Base-by-base conservation (phyloP, 352 stramenopile species). In the Globisporangium uncinulatum region DNA sequence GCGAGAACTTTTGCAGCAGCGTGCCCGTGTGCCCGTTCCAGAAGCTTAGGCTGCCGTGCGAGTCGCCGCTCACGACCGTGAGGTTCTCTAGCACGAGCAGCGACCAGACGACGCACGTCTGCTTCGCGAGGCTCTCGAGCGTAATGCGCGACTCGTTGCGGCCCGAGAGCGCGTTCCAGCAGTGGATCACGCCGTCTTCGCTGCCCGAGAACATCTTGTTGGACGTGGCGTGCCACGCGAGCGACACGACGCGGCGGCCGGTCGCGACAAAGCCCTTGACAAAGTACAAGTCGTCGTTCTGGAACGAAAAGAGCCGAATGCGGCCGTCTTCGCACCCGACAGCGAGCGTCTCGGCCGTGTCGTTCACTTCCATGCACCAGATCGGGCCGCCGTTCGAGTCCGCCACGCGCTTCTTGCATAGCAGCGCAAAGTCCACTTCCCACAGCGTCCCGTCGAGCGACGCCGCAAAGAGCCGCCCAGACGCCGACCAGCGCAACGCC, bases 51-150 rank as follows among this genome's bases (percentile, higher is more conserved):
- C 96, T 84, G 39, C 92, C 94, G 44, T 96, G 74, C 39, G 92
- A 98, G 66, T 98, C 94, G 36, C 89, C 92, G 15, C 88, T 96
- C 45, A 98, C 79, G 39, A 98, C 74, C 29, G 94, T 98, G 14
- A 92, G 74, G 63, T 97, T 89, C 20, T 88, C 64, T n/a, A 98
- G 73, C 24, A 93, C 86, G 17, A 85, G 56, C 21, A 98, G 70
- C 39, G 88, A 84, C 94, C 94, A 98, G 37, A 98, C 82, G 20
- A 94, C 69, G 44, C 79, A 74, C 51, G 86, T 84, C 42, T 88
- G 81, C 61, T 89, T 91, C 56, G 79, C 74, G 36, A 92, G 45
- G 31, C 64, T 87, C 63, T 94, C 84, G 42, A 93, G 74, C 36
- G 83, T 96, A 69, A 94, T 95, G 44, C 83, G 61, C 43, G 80